Evolutionary conservation across 2,329 filamentous ascomycete genomes (phyloP).

Genomic region (Nakataea oryzae): DNA sequence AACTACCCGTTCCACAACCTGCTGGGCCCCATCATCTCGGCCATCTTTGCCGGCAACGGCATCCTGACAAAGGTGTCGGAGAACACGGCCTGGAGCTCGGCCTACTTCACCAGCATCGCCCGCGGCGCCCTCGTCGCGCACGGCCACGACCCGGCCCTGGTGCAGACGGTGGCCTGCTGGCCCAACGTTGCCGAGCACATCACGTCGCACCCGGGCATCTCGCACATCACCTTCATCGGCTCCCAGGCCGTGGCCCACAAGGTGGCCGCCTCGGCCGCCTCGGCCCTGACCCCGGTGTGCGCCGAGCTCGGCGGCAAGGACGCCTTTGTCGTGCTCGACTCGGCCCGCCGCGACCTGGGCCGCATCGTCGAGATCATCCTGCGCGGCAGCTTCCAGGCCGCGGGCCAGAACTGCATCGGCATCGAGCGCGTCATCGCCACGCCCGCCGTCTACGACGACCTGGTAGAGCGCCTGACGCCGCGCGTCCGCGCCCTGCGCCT

Average conservation of each 20-base stretch:
- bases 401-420: slow-evolving; percentile 95
- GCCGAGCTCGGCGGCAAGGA: slow-evolving; percentile 95
- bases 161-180: slow-evolving; percentile 84
- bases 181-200: slow-evolving; percentile 71
- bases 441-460: slow-evolving; percentile 61
- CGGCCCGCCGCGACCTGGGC: slow-evolving; percentile 52
- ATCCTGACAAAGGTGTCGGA: slow-evolving; percentile 92
- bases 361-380: slow-evolving; percentile 76
- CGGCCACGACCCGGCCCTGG: slow-evolving; percentile 69
- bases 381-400: slow-evolving; percentile 87
- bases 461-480: slow-evolving; percentile 61
- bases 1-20: slow-evolving; percentile 97
- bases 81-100: slow-evolving; percentile 85
- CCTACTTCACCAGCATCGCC: slow-evolving; percentile 72
- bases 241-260: slow-evolving; percentile 78
- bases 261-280: slow-evolving; percentile 79
- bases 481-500: slow-evolving; percentile 66
- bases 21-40: slow-evolving; percentile 80
- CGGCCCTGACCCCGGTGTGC: slow-evolving; percentile 74
- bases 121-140: slow-evolving; percentile 71
- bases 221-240: slow-evolving; percentile 93
- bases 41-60: slow-evolving; percentile 83
- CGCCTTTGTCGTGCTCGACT: slow-evolving; percentile 80
- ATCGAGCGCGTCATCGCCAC: slow-evolving; percentile 86
- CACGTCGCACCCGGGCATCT: slow-evolving; percentile 73